Evolutionary conservation across 2,329 filamentous ascomycete genomes (phyloP).

Genomic region (Scedosporium minutisporum): DNA sequence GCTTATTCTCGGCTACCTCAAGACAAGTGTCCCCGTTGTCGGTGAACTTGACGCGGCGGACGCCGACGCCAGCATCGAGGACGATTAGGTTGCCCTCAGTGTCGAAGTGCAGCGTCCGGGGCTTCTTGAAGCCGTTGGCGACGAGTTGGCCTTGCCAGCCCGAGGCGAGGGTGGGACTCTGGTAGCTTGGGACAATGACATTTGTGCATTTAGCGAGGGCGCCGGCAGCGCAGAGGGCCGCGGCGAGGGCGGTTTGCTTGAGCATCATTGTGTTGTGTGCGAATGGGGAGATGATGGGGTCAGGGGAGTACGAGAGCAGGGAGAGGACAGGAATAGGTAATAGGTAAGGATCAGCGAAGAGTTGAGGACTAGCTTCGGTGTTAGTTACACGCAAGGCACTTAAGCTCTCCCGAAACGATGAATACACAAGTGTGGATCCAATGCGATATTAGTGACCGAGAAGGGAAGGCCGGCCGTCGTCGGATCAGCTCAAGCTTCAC

Average conservation of each 20-base stretch:
- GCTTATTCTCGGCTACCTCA: slow-evolving; percentile 23
- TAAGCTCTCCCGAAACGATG: neutral
- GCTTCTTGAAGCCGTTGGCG: slow-evolving; percentile 28
- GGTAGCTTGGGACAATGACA: slow-evolving; percentile 24
- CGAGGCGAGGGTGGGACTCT: slow-evolving; percentile 25
- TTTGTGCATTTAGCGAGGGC: slow-evolving; percentile 20
- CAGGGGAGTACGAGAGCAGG: neutral
- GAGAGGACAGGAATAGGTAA: neutral
- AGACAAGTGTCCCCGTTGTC: slow-evolving; percentile 34
- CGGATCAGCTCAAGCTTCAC: neutral
- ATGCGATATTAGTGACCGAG: neutral
- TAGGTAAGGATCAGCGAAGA: too few relatives aligned
- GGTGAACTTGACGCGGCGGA: slow-evolving; percentile 29
- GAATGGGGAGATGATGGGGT: neutral
- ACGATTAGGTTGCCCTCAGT: slow-evolving; percentile 33
- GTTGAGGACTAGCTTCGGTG: too few relatives aligned
- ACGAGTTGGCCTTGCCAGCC: slow-evolving; percentile 36
- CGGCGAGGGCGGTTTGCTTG: neutral
- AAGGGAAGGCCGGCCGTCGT: neutral
- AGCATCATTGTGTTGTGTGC: neutral
- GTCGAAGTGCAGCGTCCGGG: slow-evolving; percentile 37
- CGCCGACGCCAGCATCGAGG: slow-evolving; percentile 30
- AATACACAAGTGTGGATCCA: neutral
- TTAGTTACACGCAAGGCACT: too few relatives aligned
- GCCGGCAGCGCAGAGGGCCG: slow-evolving; percentile 3